Percentiles rank a stretch among this genome's conserved stretches.
phyloP scores from a whole-genome alignment of 78 protist genomes.

The Dictyostelium firmibasis region DNA sequence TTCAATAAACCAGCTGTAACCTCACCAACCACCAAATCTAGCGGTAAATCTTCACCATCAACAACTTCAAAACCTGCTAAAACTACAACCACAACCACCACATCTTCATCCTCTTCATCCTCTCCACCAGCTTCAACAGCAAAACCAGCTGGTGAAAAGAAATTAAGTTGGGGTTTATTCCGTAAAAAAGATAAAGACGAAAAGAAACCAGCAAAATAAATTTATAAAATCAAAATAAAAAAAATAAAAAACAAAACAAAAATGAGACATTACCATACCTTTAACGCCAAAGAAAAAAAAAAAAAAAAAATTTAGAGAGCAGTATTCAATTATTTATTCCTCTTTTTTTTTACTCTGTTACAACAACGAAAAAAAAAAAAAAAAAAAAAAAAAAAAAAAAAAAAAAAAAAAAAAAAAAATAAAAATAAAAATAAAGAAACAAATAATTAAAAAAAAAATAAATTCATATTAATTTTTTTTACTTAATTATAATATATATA shows the following conservation, averaged over 20 bases:
- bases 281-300: not conserved
- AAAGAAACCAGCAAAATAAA: constrained; percentile 36
- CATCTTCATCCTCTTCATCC: not conserved
- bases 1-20: constrained; percentile 29
- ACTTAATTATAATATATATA: not conserved
- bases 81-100: constrained; percentile 3
- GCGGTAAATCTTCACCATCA: constrained; percentile 4
- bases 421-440: not conserved
- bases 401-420: not conserved
- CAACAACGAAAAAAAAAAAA: not conserved
- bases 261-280: not conserved
- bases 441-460: not conserved
- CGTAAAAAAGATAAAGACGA: constrained; percentile 75
- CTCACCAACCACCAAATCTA: not conserved
- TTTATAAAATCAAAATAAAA: not conserved
- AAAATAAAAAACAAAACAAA: not conserved
- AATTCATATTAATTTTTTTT: no score
- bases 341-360: not conserved
- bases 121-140: not conserved
- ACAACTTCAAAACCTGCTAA: not conserved
- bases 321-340: not conserved
- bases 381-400: not conserved
- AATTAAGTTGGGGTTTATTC: constrained; percentile 68
- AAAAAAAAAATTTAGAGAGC: not conserved
- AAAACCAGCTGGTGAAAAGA: constrained; percentile 45